Evolutionary conservation across 768 basidiomycete species (phyloP).

Genomic region (Suillus variegatus): DNA sequence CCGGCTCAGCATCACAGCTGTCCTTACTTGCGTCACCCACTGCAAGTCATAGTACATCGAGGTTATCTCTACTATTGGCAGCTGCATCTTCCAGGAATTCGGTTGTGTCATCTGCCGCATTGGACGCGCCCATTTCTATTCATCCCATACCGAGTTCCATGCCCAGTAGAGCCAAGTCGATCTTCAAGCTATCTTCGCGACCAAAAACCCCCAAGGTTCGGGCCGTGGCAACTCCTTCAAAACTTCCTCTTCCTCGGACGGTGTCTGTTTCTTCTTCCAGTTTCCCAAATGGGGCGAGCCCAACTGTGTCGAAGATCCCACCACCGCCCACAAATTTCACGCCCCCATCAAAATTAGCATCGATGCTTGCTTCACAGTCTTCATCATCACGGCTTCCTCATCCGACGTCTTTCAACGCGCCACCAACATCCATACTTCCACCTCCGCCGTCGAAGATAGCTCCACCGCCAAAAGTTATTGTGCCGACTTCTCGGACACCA

Average conservation of each 20-base stretch:
- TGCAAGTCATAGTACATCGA: conserved; percentile 16
- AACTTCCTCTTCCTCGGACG: conserved; percentile 15
- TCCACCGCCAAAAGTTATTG: conserved; percentile 11
- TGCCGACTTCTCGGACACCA: conserved; percentile 7
- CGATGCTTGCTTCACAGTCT: conserved; percentile 28
- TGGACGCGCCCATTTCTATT: conserved; percentile 18
- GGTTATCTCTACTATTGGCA: conserved; percentile 23
- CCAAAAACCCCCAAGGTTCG: conserved; percentile 25
- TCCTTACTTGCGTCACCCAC: conserved; percentile 14
- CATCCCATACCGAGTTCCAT: conserved; percentile 6
- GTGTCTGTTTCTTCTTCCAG: conserved; percentile 11
- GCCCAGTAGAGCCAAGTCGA: conserved; percentile 27
- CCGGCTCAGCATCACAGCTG: conserved; percentile 21
- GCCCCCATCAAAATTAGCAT: conserved; percentile 32
- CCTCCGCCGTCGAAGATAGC: conserved; percentile 17
- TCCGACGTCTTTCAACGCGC: conserved; percentile 2
- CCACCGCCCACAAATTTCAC: conserved; percentile 26
- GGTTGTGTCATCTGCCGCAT: conserved; percentile 23
- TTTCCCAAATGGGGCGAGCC: background rate
- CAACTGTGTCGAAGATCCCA: conserved; percentile 21
- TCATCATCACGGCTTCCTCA: conserved; percentile 11
- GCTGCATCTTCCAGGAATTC: conserved; percentile 29
- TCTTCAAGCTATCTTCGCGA: conserved; percentile 29
- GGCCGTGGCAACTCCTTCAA: conserved; percentile 11
- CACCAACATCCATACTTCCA: conserved; percentile 23